These are phyloP conservation scores for Spergularia azorica DNA, from an alignment of 179 eudicot species.

Conservation along the genomic window DNA sequence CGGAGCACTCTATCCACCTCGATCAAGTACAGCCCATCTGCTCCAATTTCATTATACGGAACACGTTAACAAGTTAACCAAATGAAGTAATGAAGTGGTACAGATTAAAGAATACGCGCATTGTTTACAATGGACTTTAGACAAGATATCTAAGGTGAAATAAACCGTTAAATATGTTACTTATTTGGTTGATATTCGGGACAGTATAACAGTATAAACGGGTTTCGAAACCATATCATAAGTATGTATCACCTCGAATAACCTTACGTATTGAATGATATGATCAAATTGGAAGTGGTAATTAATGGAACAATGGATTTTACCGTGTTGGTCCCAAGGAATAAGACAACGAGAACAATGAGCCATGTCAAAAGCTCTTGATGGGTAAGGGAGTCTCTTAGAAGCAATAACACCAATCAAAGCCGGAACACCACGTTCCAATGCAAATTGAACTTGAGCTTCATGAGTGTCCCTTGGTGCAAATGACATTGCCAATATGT, in stretches of 20 bases:
- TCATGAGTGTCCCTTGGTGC: conserved; percentile 90
- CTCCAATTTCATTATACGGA: background rate
- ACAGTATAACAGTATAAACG: too few relatives aligned
- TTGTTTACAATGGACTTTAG: too few relatives aligned
- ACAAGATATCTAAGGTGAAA: too few relatives aligned
- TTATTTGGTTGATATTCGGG: too few relatives aligned
- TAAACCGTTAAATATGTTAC: too few relatives aligned
- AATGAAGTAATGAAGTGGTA: background rate
- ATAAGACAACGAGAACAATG: conserved; percentile 96
- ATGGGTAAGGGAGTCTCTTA: conserved; percentile 81
- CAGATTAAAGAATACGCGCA: too few relatives aligned
- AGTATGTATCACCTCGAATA: too few relatives aligned
- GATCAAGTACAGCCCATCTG: conserved; percentile 72
- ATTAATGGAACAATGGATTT: background rate
- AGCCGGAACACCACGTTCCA: conserved; percentile 92
- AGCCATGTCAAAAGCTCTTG: conserved; percentile 90
- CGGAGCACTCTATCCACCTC: conserved; percentile 81
- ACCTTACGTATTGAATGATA: too few relatives aligned
- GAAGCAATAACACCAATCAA: conserved; percentile 75
- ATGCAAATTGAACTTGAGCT: conserved; percentile 91
- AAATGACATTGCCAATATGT: conserved; percentile 71
- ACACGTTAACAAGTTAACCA: background rate
- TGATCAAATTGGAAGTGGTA: too few relatives aligned
- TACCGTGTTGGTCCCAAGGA: conserved; percentile 86
- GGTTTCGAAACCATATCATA: too few relatives aligned